phyloP scores from a whole-genome alignment of 495 filamentous ascomycete genomes.

The Lasiosphaeris hirsuta region DNA sequence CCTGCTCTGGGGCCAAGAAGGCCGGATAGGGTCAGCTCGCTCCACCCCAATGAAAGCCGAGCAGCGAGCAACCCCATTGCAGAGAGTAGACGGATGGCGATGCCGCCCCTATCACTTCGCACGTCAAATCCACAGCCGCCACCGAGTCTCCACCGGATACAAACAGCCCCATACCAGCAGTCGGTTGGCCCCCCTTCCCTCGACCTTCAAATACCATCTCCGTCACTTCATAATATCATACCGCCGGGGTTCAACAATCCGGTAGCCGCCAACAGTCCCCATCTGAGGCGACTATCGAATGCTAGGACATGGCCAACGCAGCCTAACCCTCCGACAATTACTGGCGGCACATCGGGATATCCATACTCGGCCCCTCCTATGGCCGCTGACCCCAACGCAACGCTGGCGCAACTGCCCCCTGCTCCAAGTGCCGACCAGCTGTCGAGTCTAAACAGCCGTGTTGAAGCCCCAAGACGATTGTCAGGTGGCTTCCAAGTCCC shows the following conservation, averaged over 20 bases:
- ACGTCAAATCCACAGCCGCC: not conserved
- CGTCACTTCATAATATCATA: slow-evolving; percentile 17
- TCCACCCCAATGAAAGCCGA: slow-evolving; percentile 17
- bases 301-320: slow-evolving; percentile 45
- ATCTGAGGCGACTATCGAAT: slow-evolving; percentile 33
- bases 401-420: slow-evolving; percentile 29
- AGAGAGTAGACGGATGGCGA: not conserved
- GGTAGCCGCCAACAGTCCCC: slow-evolving; percentile 12
- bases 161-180: slow-evolving; percentile 14
- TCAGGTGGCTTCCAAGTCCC: slow-evolving; percentile 35
- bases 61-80: slow-evolving; percentile 16
- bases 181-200: slow-evolving; percentile 16
- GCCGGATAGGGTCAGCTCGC: slow-evolving; percentile 11
- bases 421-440: slow-evolving; percentile 30
- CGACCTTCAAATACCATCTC: slow-evolving; percentile 27
- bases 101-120: slow-evolving; percentile 2
- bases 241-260: slow-evolving; percentile 11
- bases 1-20: slow-evolving; percentile 23
- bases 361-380: slow-evolving; percentile 42
- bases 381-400: slow-evolving; percentile 24
- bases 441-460: slow-evolving; percentile 19
- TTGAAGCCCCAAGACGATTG: slow-evolving; percentile 22
- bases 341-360: slow-evolving; percentile 29
- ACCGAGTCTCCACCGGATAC: slow-evolving; percentile 6
- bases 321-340: slow-evolving; percentile 17